Evolutionary conservation across 2,329 filamentous ascomycete genomes (phyloP).

Genomic region (Magnaporthiopsis rhizophila): DNA sequence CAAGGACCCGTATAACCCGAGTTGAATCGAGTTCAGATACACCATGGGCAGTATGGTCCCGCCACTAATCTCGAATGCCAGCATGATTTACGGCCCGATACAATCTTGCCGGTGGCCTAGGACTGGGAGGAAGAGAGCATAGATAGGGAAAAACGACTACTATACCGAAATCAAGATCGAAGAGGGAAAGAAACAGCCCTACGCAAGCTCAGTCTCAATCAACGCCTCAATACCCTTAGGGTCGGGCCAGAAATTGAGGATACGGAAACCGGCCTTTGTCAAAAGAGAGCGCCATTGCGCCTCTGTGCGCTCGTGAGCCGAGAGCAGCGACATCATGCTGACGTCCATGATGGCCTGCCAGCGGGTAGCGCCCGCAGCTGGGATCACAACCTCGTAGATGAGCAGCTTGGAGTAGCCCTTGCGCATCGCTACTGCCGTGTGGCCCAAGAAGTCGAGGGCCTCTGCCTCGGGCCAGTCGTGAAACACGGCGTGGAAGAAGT

Average conservation of each 20-base stretch:
- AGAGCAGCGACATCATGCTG: conserved; percentile 24
- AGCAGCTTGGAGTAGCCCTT: conserved; percentile 29
- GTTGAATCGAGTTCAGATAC: too few species aligned
- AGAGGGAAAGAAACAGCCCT: neutral
- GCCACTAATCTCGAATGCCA: too few species aligned
- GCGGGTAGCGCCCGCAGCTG: conserved; percentile 22
- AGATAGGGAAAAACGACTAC: too few species aligned
- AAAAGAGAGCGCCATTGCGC: conserved; percentile 21
- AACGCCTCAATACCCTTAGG: conserved; percentile 12
- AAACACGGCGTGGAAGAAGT: conserved; percentile 32
- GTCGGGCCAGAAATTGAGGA: conserved; percentile 22
- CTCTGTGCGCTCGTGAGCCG: conserved; percentile 23
- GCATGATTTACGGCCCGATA: too few species aligned
- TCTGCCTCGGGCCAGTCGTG: conserved; percentile 33
- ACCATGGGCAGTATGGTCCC: too few species aligned
- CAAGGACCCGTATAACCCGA: too few species aligned
- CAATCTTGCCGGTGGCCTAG: too few species aligned
- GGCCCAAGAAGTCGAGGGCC: conserved; percentile 21
- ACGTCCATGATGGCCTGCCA: conserved; percentile 25
- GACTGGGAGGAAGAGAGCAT: too few species aligned
- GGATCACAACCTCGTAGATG: conserved; percentile 30
- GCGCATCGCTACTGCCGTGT: conserved; percentile 26
- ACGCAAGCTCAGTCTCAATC: conserved; percentile 15
- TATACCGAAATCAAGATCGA: too few species aligned
- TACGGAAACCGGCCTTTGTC: conserved; percentile 18